Conservation (phyloP, 192 early-diverging fungal species). For the Jimgerdemannia lactiflua region DNA sequence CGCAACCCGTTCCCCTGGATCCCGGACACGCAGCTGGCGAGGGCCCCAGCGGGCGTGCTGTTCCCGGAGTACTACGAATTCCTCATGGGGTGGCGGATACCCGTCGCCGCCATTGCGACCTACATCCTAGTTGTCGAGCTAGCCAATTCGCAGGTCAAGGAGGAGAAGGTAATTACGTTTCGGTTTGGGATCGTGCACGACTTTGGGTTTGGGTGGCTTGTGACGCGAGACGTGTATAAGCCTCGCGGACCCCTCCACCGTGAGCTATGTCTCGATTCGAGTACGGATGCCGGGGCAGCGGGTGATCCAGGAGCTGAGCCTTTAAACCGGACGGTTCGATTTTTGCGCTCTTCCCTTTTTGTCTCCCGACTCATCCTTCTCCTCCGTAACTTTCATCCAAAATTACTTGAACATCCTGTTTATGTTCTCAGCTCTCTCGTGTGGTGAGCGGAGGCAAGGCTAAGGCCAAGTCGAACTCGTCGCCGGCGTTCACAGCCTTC, state of each 20-base stretch:
- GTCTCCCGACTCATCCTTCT: too few species aligned
- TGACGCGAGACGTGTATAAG: too few species aligned
- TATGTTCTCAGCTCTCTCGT: conserved; percentile 28
- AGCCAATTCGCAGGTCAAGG: conserved; percentile 19
- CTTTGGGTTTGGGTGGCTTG: too few species aligned
- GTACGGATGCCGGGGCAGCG: not conserved
- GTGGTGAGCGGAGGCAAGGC: conserved; percentile 21
- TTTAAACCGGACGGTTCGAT: too few species aligned
- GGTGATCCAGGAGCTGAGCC: not conserved
- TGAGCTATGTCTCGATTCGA: too few species aligned
- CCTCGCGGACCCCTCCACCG: too few species aligned
- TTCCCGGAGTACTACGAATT: conserved; percentile 33
- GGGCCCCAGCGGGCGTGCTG: conserved; percentile 24
- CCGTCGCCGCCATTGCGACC: conserved; percentile 15
- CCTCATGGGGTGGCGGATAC: conserved; percentile 35
- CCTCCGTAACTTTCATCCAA: not conserved
- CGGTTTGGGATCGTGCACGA: too few species aligned
- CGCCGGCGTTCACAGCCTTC: conserved; percentile 50
- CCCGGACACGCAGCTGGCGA: not conserved
- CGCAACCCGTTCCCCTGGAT: conserved; percentile 3
- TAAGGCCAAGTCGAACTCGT: conserved; percentile 6
- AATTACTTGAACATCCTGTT: not conserved
- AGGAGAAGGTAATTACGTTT: not conserved
- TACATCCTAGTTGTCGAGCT: conserved; percentile 33
- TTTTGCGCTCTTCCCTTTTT: too few species aligned